Base-by-base conservation (phyloP, 2,329 filamentous ascomycete genomes). In the Volutella citrinella region DNA sequence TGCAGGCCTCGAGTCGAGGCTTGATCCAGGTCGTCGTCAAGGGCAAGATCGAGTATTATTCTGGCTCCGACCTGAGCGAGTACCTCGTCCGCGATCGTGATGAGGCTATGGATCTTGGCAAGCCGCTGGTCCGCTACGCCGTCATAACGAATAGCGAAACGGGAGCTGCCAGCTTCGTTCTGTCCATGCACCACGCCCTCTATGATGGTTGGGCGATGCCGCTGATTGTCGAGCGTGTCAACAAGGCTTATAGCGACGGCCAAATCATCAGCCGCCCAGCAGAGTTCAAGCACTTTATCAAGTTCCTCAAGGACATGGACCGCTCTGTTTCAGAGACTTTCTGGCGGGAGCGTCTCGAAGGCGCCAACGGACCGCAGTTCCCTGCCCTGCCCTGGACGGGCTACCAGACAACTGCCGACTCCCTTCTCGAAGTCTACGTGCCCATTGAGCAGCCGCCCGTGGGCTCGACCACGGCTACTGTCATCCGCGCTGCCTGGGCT, bases 401-500 rank as follows among this genome's bases (percentile, higher is more conserved):
- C 4, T 74, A 74, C 42, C 69, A 72, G 38, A 64, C 69, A 10
- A 61, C 65, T 36, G 68, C 74, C 6, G 69, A 78, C 48, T 74
- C 72, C 2, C 55, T 78, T 3, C 57, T 76, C 1, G 72, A 78
- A 42, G 62, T 72, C 30, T 74, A 76, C 40, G 64, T 78, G 24
- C 59, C 62, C 1, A 54, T 65, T 21, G 39, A 50, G 30, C 35
- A 48, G 27, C 50, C 55, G 27, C 54, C 56, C 10, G 59, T 51
- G 3, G 70, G 66, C 25, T 65, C 66, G 9, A 80, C 75, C 0
- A 60, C 74, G 4, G 73, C 77, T 0, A 78, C 74, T 0, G 58
- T 77, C 3, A 72, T 81, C 19, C 67, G 75, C n/a, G 73, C 70
- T 16, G 77, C 74, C 1, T 81, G 76, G 76, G 74, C 74, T 0